Evolutionary conservation across 1,139 yeast species (phyloP).

Genomic region (Diutina pseudorugosa): DNA sequence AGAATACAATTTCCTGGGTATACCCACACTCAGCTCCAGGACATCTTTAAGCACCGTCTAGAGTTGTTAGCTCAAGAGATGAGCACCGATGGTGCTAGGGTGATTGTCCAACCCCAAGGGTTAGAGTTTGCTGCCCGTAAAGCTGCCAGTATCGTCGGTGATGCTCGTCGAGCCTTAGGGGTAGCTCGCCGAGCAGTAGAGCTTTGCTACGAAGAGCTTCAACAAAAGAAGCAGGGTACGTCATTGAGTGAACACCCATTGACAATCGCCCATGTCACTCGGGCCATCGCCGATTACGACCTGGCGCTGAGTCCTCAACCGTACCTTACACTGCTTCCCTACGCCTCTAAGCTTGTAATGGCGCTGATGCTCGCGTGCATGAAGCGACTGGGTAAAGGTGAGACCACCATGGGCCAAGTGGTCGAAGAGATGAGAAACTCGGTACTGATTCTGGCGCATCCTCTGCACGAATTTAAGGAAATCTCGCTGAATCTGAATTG

Average conservation of each 20-base stretch:
- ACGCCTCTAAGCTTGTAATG: conserved; percentile 59
- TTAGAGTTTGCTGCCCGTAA: conserved; percentile 86
- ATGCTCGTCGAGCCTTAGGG: conserved; percentile 85
- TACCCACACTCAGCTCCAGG: conserved; percentile 64
- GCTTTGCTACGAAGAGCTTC: conserved; percentile 57
- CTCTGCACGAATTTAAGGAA: background rate
- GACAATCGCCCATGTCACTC: conserved; percentile 54
- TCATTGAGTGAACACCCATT: conserved; percentile 26
- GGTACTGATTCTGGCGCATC: conserved; percentile 15
- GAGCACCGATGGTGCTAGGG: conserved; percentile 16
- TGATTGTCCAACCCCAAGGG: conserved; percentile 58
- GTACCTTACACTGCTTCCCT: conserved; percentile 44
- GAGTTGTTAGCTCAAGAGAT: conserved; percentile 36
- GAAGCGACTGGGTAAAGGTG: conserved; percentile 61
- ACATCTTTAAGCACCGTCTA: conserved; percentile 62
- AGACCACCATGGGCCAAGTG: conserved; percentile 61
- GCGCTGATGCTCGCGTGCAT: conserved; percentile 54
- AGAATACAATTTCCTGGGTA: conserved; percentile 87
- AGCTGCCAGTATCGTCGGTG: conserved; percentile 95
- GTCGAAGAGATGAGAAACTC: conserved; percentile 58
- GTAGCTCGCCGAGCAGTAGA: conserved; percentile 88
- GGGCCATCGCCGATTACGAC: conserved; percentile 72
- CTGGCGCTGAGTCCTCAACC: conserved; percentile 55
- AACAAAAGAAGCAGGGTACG: conserved; percentile 10
- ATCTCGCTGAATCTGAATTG: background rate